Evolutionary conservation across 495 filamentous ascomycete species (phyloP), one percentile per base, ranked within the genome.

Genomic region (Daldinia loculata): DNA sequence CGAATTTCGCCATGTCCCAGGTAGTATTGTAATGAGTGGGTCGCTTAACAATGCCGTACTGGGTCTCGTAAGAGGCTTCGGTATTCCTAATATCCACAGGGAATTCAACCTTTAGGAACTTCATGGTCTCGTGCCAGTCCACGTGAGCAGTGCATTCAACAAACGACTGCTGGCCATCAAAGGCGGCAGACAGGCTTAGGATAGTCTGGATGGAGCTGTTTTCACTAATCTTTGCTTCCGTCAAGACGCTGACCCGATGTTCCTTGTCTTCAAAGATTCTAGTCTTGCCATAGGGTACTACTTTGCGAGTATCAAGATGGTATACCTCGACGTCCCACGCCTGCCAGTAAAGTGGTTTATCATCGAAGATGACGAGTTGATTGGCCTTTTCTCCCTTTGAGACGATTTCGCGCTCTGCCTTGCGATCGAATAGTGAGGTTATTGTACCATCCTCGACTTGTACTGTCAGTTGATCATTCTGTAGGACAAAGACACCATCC

Each of bases 1-100:
- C 95, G 73, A 99, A 99, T 75, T 97, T 97, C 73, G 95, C 95
- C 95, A 97, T 97, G 72, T 99, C 95, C 95, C 95, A 99, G 77
- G 87, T 91, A 19, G 94, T 97, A 80, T 97, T 97, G 83, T 95
- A 97, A 82, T 97, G 95, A 0, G 95, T 99, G 8, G 95, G 94
- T 43, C 95, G 89, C 67, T 86, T 85, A 67, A 96, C 87, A 62
- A 97, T 88, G 69, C 95, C 96, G 72, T 92, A 99, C 76, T 97
- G 93, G 27, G 94, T 97, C 76, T 98, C 95, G 75, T 98, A 98
- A n/a, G 89, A 92, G 11, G 95, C 95, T 78, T 97, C 93, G 0
- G 93, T 97, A 77, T 95, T 97, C 66, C 88, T 85, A 58, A 99
- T 84, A 79, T 97, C 93, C 41, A 97, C 94, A 0, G 95, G 95